Evolutionary conservation across 805 yeast genomes (phyloP), one percentile per base, ranked within the genome.

Genomic region (Candida rishiriensis): DNA sequence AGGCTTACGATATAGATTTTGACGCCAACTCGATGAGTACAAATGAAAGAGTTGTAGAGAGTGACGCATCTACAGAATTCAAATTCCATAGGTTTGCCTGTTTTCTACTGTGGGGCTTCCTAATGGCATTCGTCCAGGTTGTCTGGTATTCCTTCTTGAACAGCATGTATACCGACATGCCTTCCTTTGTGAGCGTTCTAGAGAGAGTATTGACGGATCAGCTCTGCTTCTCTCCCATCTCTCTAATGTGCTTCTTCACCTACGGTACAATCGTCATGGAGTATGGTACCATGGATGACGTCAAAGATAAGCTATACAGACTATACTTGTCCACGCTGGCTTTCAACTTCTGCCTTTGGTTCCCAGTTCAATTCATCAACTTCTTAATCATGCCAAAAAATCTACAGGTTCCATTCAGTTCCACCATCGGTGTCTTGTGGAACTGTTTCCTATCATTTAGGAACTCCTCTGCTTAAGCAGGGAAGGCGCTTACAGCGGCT

Each of bases 141-240:
- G 83, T 82, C 39, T 91, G 99, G 99, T 90, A 91, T 58, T 75
- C 78, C 55, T 78, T 90, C 46, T 72, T 91, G 47, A 90, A 91
- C 57, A 69, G 72, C 38, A 79, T 87, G 50, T 91, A 85, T 62
- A 79, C 84, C 5, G 83, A 81, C 45, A 89, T 86, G 61, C 91
- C 93, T 14, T 79, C 86, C n/a, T 74, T 87, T 47, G 83, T 90
- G 2, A 87, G 89, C 43, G 95, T 87, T 7, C 71, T 91, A 30
- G 84, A 90, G 51, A 77, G 97, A 44, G 97, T 88, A 0, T 66
- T 91, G 43, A 84, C 95, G 0, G 99, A 91, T 61, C 98, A 93
- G 63, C 66, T 90, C 40, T 76, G 89, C 46, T 93, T 83, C 61
- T 89, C 97, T 1, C 99, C 99, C 2, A 58, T 90, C 2, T 85